Conservation (phyloP, 441 rosid genomes). For the Dalechampia spathulata region DNA sequence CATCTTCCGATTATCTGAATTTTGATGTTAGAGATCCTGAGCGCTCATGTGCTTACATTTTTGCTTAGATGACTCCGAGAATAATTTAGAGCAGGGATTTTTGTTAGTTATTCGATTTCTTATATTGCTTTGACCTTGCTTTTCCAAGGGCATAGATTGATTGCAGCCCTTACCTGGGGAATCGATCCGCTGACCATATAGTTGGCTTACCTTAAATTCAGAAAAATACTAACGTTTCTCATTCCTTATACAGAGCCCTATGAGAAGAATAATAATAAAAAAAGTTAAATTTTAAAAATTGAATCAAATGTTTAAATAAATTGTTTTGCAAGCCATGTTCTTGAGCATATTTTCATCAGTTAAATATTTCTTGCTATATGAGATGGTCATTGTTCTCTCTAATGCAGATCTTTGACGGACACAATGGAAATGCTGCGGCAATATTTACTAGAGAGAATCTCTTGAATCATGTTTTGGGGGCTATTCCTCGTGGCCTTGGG, state of each 20-base stretch:
- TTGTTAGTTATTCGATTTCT: neutral
- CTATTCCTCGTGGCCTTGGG: constrained; percentile 64
- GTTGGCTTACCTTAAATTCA: no score
- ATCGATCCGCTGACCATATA: no score
- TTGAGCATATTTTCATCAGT: constrained; percentile 8
- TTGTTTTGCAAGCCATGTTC: neutral
- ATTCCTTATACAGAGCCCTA: neutral
- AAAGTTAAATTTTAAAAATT: no score
- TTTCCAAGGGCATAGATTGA: no score
- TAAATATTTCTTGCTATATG: neutral
- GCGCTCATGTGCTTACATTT: neutral
- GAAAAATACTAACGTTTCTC: neutral
- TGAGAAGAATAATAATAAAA: no score
- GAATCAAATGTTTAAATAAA: constrained; percentile 7
- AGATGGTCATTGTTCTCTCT: constrained; percentile 10
- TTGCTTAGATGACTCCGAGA: no score
- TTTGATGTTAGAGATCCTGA: neutral
- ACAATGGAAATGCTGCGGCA: constrained; percentile 89
- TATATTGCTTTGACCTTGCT: constrained; percentile 1
- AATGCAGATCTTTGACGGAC: constrained; percentile 76
- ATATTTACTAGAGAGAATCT: constrained; percentile 68
- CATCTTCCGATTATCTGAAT: neutral
- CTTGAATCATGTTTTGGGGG: constrained; percentile 55
- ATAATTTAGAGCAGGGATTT: neutral
- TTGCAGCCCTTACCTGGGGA: no score